These are phyloP conservation scores for Allium sativum DNA, from an alignment of 106 monocot species.

Conservation along the genomic window DNA sequence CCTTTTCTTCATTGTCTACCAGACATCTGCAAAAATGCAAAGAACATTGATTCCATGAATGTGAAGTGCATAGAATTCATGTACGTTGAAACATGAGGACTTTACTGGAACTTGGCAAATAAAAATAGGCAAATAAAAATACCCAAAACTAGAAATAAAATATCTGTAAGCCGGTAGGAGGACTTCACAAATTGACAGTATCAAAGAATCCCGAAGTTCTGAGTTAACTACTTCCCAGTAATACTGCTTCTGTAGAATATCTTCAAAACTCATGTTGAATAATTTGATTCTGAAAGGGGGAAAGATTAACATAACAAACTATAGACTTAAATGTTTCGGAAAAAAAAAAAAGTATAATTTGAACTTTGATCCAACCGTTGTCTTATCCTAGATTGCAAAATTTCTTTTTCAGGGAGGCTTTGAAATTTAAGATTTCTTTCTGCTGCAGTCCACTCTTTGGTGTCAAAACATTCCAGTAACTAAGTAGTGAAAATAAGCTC, in stretches of 20 bases:
- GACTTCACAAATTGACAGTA: constrained; percentile 59
- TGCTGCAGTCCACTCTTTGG: constrained; percentile 25
- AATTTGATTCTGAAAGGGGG: constrained; percentile 30
- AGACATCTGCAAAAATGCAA: background rate
- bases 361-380: constrained; percentile 17
- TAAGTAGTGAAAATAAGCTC: background rate
- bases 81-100: too few relatives aligned
- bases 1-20: background rate
- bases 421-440: constrained; percentile 9
- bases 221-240: constrained; percentile 42
- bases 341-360: background rate
- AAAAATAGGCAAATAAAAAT: background rate
- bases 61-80: too few relatives aligned
- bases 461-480: constrained; percentile 18
- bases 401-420: constrained; percentile 11
- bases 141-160: constrained; percentile 62
- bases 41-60: background rate
- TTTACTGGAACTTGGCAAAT: too few relatives aligned
- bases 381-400: constrained; percentile 32
- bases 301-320: background rate
- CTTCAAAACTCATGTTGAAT: constrained; percentile 44
- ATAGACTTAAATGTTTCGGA: background rate
- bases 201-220: constrained; percentile 60
- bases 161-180: constrained; percentile 61
- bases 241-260: constrained; percentile 34